These are phyloP conservation scores for Geranomyces michiganensis DNA, from an alignment of 192 early-diverging fungal genomes.

Conservation along the genomic window DNA sequence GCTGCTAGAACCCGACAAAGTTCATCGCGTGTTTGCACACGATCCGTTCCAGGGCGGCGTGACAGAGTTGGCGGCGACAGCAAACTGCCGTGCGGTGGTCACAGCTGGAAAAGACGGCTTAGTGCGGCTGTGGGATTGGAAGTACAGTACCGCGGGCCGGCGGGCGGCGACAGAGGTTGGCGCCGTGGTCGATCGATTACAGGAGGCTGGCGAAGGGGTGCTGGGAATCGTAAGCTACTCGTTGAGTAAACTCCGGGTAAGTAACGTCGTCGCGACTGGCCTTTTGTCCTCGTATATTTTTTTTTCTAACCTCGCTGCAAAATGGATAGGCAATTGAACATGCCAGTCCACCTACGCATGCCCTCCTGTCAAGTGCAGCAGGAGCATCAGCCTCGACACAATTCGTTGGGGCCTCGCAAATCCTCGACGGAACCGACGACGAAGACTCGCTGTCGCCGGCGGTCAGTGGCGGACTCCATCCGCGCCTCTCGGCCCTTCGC, in stretches of 20 bases:
- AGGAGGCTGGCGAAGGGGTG: constrained; percentile 21
- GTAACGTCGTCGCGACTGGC: too few relatives aligned
- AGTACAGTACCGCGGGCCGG: constrained; percentile 41
- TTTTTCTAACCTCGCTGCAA: too few relatives aligned
- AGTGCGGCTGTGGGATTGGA: constrained; percentile 54
- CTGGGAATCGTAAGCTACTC: neutral
- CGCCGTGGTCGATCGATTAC: constrained; percentile 32
- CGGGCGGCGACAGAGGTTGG: constrained; percentile 47
- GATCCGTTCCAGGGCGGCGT: constrained; percentile 50
- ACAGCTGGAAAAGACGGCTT: constrained; percentile 49
- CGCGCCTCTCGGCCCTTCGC: constrained; percentile 36
- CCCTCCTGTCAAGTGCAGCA: too few relatives aligned
- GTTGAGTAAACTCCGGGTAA: neutral
- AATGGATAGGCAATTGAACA: too few relatives aligned
- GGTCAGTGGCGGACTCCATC: constrained; percentile 15
- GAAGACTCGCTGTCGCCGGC: neutral
- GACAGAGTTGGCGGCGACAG: constrained; percentile 32
- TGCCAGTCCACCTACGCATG: too few relatives aligned
- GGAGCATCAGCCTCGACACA: too few relatives aligned
- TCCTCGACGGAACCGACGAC: neutral
- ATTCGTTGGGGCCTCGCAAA: too few relatives aligned
- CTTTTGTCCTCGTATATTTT: too few relatives aligned
- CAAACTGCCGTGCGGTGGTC: constrained; percentile 42
- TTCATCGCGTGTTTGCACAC: constrained; percentile 46
- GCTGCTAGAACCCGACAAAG: constrained; percentile 55